Conservation (phyloP, 768 basidiomycete genomes). For the Lactarius evosmus region DNA sequence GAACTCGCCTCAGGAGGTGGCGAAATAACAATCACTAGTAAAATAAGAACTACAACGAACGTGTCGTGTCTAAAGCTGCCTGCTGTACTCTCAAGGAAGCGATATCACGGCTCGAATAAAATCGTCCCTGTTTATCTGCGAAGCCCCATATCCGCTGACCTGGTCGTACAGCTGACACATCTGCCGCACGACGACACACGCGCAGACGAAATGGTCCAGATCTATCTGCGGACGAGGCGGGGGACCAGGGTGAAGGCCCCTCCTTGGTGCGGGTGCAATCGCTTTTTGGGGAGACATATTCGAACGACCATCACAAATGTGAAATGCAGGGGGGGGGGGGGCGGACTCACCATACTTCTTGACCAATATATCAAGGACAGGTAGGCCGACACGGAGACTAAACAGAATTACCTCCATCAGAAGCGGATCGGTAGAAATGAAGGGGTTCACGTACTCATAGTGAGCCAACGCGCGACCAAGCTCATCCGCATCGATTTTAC, state of each 20-base stretch:
- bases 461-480: constrained; percentile 8
- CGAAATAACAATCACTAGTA: background rate
- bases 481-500: constrained; percentile 6
- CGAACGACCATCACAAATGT: background rate
- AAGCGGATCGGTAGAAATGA: background rate
- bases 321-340: no score
- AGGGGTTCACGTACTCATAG: constrained; percentile 4
- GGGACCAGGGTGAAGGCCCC: background rate
- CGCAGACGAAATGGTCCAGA: constrained; percentile 15
- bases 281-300: background rate
- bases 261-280: background rate
- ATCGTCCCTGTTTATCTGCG: constrained; percentile 7
- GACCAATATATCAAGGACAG: constrained; percentile 5
- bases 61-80: background rate
- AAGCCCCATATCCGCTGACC: background rate
- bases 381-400: constrained; percentile 11
- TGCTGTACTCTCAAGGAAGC: constrained; percentile 12
- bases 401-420: background rate
- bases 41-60: background rate
- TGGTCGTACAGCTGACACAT: constrained; percentile 9
- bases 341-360: constrained; percentile 16
- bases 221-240: constrained; percentile 1
- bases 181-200: constrained; percentile 6
- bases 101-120: constrained; percentile 9
- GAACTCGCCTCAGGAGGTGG: no score